Percentiles rank a stretch among this genome's conserved stretches.
phyloP scores from a whole-genome alignment of 371 early-diverging fungal species.

The Thermomucor indicae-seudaticae region DNA sequence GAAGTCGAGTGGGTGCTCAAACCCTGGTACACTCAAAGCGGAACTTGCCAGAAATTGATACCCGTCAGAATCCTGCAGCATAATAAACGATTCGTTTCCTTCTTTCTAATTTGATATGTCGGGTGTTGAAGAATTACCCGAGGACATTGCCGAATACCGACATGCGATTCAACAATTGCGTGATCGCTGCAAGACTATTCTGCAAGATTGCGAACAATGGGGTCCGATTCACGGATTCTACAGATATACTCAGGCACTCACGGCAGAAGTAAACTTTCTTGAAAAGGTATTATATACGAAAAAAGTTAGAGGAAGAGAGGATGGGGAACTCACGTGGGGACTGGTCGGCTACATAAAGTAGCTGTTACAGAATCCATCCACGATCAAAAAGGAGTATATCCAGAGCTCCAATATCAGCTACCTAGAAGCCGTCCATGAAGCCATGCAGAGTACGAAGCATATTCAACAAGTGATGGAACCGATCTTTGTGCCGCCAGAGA shows the following conservation, averaged over 20 bases:
- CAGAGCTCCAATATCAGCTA: constrained; percentile 43
- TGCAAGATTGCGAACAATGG: constrained; percentile 1
- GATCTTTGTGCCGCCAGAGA: constrained; percentile 15
- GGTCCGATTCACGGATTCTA: constrained; percentile 11
- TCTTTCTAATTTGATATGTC: not conserved
- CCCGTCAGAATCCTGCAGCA: no score
- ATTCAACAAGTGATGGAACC: constrained; percentile 31
- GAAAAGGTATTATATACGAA: constrained; percentile 6
- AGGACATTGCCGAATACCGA: not conserved
- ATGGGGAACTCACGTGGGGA: no score
- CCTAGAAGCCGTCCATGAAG: constrained; percentile 41
- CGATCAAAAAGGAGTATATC: constrained; percentile 34
- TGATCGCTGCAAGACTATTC: constrained; percentile 9
- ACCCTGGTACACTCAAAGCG: no score
- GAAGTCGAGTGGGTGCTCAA: no score
- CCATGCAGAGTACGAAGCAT: constrained; percentile 8
- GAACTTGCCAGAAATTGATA: no score
- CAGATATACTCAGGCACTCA: constrained; percentile 12
- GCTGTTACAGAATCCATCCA: constrained; percentile 24
- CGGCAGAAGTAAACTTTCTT: constrained; percentile 13
- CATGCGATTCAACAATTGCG: not conserved
- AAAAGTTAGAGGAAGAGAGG: constrained; percentile 2
- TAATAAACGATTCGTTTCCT: not conserved
- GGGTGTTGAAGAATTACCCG: not conserved
- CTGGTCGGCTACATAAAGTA: constrained; percentile 15